Percentiles rank a stretch among this genome's conserved stretches.
Evolutionary conservation across 2,329 filamentous ascomycete genomes (phyloP).

Genomic region (Coniochaeta sp.): DNA sequence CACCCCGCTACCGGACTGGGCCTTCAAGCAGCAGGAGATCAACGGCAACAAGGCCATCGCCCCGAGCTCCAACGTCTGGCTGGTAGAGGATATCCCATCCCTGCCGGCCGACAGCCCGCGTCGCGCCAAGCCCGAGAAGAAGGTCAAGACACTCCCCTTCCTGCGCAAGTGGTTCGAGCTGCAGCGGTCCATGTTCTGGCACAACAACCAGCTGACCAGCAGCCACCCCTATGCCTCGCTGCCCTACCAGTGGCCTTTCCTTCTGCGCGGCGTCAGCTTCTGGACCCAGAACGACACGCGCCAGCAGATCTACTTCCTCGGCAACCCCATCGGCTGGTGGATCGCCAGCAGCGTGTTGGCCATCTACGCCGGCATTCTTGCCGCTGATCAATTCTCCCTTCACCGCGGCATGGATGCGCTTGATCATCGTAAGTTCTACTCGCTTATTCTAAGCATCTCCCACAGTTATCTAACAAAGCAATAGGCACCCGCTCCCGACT

Average conservation of each 20-base stretch:
- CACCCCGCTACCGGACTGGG: constrained; percentile 94
- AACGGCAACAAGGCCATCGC: constrained; percentile 96
- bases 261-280: constrained; percentile 95
- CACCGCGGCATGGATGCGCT: constrained; percentile 89
- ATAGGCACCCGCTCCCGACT: constrained; percentile 82
- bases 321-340: constrained; percentile 98
- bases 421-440: constrained; percentile 70
- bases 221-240: constrained; percentile 94
- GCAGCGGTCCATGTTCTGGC: constrained; percentile 97
- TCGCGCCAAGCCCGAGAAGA: constrained; percentile 65
- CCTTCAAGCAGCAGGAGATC: constrained; percentile 94
- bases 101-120: constrained; percentile 66
- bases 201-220: constrained; percentile 96
- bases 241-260: constrained; percentile 96
- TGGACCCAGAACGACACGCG: constrained; percentile 96
- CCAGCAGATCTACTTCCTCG: constrained; percentile 97
- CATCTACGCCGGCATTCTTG: constrained; percentile 86
- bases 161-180: constrained; percentile 92
- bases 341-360: constrained; percentile 85
- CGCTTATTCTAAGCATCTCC: not conserved
- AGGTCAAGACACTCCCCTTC: constrained; percentile 82
- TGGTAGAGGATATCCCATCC: constrained; percentile 83
- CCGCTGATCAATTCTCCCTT: constrained; percentile 87
- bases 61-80: constrained; percentile 90
- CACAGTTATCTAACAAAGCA: constrained; percentile 23